These are phyloP conservation scores for Arachnopeziza araneosa DNA, from an alignment of 2,329 filamentous ascomycete species.

Conservation along the genomic window DNA sequence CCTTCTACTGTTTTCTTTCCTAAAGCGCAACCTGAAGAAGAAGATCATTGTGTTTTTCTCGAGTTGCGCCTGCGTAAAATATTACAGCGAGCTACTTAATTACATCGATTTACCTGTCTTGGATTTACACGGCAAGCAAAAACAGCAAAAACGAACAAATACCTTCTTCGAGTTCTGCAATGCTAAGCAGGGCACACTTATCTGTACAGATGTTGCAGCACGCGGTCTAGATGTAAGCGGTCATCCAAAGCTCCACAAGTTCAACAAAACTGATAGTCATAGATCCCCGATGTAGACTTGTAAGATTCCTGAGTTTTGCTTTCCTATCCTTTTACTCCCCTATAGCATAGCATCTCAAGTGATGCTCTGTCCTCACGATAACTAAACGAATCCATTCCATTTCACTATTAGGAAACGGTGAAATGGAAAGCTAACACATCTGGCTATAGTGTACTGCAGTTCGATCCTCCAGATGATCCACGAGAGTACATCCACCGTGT, in stretches of 20 bases:
- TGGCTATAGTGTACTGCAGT: slow-evolving; percentile 67
- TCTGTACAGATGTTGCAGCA: slow-evolving; percentile 95
- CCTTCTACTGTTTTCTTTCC: slow-evolving; percentile 86
- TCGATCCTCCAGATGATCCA: slow-evolving; percentile 88
- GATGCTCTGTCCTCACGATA: no score
- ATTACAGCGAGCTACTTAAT: slow-evolving; percentile 91
- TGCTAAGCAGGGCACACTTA: slow-evolving; percentile 76
- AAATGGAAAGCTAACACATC: no score
- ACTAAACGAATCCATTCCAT: no score
- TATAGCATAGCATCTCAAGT: no score
- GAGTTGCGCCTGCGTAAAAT: slow-evolving; percentile 89
- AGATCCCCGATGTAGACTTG: slow-evolving; percentile 90
- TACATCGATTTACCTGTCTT: slow-evolving; percentile 92
- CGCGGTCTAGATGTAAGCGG: slow-evolving; percentile 74
- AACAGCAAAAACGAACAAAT: slow-evolving; percentile 98
- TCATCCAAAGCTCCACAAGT: slow-evolving; percentile 10
- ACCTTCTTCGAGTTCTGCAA: slow-evolving; percentile 97
- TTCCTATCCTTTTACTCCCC: no score
- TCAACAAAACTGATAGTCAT: slow-evolving; percentile 13
- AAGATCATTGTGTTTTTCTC: slow-evolving; percentile 98
- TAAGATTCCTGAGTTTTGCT: no score
- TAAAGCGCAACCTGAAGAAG: slow-evolving; percentile 80
- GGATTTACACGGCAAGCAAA: slow-evolving; percentile 89
- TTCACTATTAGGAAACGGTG: no score
- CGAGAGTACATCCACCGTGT: slow-evolving; percentile 94